Percentiles rank a stretch among this genome's conserved stretches.
These are phyloP conservation scores for Naganishia sp. DNA, from an alignment of 1,284 basidiomycete genomes.

Conservation along the genomic window DNA sequence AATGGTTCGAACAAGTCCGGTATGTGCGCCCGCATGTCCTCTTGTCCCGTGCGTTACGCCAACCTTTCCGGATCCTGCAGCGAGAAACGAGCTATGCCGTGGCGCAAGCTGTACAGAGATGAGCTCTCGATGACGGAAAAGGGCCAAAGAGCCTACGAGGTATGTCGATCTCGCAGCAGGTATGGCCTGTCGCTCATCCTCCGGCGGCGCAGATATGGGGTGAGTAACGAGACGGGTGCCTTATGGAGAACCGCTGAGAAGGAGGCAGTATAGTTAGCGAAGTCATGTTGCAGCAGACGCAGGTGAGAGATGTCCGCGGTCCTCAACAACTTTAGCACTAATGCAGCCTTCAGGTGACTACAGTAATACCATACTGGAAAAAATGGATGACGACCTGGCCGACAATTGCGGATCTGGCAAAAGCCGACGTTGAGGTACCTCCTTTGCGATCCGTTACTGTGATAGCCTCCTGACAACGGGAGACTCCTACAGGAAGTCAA, in stretches of 20 bases:
- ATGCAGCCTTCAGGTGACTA: conserved; percentile 56
- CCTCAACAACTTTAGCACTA: neutral
- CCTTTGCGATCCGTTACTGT: neutral
- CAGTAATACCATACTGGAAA: conserved; percentile 82
- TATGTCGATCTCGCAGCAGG: conserved; percentile 33
- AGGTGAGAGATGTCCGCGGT: conserved; percentile 58
- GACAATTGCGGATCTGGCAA: conserved; percentile 74
- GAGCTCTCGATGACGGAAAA: conserved; percentile 41
- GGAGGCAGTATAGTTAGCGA: conserved; percentile 70
- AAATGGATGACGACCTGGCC: conserved; percentile 85
- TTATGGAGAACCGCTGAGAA: neutral
- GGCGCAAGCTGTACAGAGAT: conserved; percentile 48
- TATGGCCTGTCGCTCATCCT: neutral
- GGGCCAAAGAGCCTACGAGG: conserved; percentile 54
- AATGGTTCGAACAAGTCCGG: conserved; percentile 52
- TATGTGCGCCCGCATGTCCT: conserved; percentile 33
- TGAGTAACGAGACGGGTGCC: neutral
- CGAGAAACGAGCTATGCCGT: conserved; percentile 53
- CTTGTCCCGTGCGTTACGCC: conserved; percentile 15
- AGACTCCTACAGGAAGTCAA: conserved; percentile 63
- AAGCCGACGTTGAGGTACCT: conserved; percentile 68
- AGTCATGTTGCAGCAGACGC: conserved; percentile 97
- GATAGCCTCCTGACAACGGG: neutral
- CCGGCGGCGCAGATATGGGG: conserved; percentile 16
- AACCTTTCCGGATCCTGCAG: conserved; percentile 31